Base-by-base conservation (phyloP, 805 yeast species). In the Candida arabinofermentans region DNA sequence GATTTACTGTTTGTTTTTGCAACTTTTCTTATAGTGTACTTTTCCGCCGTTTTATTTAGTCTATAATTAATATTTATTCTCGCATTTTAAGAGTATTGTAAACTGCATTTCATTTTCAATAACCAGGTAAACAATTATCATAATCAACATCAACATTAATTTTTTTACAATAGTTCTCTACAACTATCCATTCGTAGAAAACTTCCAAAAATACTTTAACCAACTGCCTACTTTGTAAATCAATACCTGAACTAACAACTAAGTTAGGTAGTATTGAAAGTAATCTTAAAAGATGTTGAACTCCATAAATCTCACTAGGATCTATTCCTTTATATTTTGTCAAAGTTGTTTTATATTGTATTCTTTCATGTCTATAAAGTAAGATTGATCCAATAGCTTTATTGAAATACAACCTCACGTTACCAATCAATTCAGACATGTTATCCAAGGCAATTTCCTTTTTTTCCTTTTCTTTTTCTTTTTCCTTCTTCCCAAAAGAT, bases 251-350 rank as follows among this genome's bases (percentile, higher is more conserved):
- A 48, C 81, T 82, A 0, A 87, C 74, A 40, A 90, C 73, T n/a
- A 89, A 65, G 9, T 88, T 93, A 0, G 99, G 98, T 34, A 93
- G 64, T 1, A 86, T 70, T 13, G 86, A 83, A 49, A 89, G 69
- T 42, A 91, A 64, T 49, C 99, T 70, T 45, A 91, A 64, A 27
- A 93, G 65, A 62, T 90, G 97, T 53, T 86, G 90, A 1, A 83
- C 72, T 0, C 96, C 96, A 55, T 90, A 91, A 0, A 83, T 58
- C 2, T 72, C 69, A 44, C 74, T 59, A 29, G 53, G 33, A 18
- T 50, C 48, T 3, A 42, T 34, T 8, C 43, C 42, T 4, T 40
- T 41, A 24, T 41, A 49, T 24, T 50, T 41, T 39, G 68, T 66
- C 12, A 74, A 43, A 19, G 82, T 53, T 24, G 79, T 74, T 40